Evolutionary conservation across 495 filamentous ascomycete species (phyloP).

Genomic region (Penicillium psychrofluorescens): DNA sequence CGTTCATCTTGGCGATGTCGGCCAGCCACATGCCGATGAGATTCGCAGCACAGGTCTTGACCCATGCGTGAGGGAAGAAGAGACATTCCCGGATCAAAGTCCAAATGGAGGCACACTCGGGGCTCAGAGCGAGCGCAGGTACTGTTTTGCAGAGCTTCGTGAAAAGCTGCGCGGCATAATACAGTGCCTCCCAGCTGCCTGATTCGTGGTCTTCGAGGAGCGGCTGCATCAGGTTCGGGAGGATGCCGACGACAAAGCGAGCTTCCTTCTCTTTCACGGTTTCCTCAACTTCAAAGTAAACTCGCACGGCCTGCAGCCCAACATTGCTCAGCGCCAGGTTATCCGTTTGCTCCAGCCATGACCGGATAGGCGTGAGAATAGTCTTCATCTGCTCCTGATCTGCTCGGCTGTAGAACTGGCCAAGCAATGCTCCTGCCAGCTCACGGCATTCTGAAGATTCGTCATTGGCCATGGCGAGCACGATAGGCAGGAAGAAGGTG

Average conservation of each 20-base stretch:
- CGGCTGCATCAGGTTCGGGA: conserved; percentile 44
- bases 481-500: conserved; percentile 77
- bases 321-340: conserved; percentile 62
- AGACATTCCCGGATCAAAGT: conserved; percentile 53
- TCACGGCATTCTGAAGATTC: conserved; percentile 78
- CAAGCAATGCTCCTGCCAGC: conserved; percentile 72
- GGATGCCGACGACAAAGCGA: conserved; percentile 30
- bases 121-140: conserved; percentile 52
- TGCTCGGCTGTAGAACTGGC: conserved; percentile 70
- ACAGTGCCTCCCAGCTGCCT: conserved; percentile 72
- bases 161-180: conserved; percentile 62
- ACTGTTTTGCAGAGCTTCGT: conserved; percentile 60
- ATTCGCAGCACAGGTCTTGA: conserved; percentile 69
- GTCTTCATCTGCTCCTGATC: conserved; percentile 62
- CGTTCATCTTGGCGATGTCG: conserved; percentile 62
- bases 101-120: conserved; percentile 57
- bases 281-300: conserved; percentile 69
- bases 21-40: conserved; percentile 72
- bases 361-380: conserved; percentile 59
- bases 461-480: conserved; percentile 82
- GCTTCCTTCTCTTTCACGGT: conserved; percentile 57
- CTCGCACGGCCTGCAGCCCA: conserved; percentile 69
- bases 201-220: conserved; percentile 38
- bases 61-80: conserved; percentile 63
- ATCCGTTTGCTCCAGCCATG: conserved; percentile 69